Base-by-base conservation (phyloP, 306 rosid genomes). In the Prunus mira region DNA sequence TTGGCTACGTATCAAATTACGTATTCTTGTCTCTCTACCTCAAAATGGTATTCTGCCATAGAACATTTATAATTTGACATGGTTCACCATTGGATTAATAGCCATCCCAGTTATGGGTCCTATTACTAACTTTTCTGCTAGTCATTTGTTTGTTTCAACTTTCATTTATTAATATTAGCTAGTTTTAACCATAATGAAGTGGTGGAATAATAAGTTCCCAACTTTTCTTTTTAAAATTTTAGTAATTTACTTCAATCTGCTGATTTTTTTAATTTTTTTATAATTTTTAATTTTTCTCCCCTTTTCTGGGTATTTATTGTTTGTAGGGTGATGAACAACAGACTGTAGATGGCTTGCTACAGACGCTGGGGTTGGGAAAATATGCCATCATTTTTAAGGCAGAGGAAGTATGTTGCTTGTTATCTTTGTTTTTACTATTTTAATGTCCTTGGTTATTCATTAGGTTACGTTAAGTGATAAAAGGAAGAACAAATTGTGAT, bases 371-470 rank as follows among this genome's bases (percentile, higher is more conserved):
- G 71, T 82, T 95, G 79, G 90, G 87, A 85, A 95, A 95, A 87
- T 95, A 92, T 85, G 89, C 80, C 69, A 83, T 95, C 75, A 80
- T 87, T 65, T 95, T 95, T 79, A 95, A 95, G 82, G 99, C 93
- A 25, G 99, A 95, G 88, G 99, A 95, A 81, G 99, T 95, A 91
- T 71, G 97, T 85, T 47, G 43, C 73, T 81, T 67, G 11, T 81
- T 78, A 71, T 66, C 64, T 50, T 46, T 27, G 24, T 75, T 75
- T 17, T 30, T 57, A 73, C n/a, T 38, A 17, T 43, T 70, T 25
- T 28, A 14, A 11, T 9, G 20, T 22, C 43, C 17, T 9, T 3
- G 15, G n/a, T 34, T 8, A 30, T 63, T 14, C 20, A 17, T 8
- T 63, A 3, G 43, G 20, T n/a, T 32, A 32, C 17, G 18, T 34